phyloP scores from a whole-genome alignment of 225 moss, liverwort and hornwort species.

The Ulota crispa region DNA sequence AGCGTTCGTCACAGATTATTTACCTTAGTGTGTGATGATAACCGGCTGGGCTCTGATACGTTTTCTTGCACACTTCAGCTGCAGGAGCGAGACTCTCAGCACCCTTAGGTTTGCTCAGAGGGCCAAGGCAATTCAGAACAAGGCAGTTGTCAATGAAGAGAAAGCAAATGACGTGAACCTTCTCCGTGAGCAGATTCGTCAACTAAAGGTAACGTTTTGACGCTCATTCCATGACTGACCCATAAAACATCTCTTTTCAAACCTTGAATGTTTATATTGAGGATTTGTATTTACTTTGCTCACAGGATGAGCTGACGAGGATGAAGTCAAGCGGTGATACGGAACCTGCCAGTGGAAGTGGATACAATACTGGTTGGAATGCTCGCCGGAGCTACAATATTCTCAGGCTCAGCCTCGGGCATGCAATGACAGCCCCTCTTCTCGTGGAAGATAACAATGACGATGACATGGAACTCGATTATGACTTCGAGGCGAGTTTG shows the following conservation, averaged over 20 bases:
- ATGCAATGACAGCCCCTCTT: constrained; percentile 47
- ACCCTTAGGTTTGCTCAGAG: constrained; percentile 96
- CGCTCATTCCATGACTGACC: background rate
- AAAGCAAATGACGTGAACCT: constrained; percentile 87
- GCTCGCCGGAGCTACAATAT: constrained; percentile 66
- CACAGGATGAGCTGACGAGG: constrained; percentile 85
- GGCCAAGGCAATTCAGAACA: constrained; percentile 95
- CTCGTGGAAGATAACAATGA: constrained; percentile 34
- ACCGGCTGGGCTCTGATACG: background rate
- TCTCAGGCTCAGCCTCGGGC: constrained; percentile 58
- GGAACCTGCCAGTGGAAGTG: constrained; percentile 50
- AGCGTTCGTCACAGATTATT: background rate
- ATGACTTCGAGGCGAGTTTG: constrained; percentile 34
- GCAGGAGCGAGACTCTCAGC: constrained; percentile 90
- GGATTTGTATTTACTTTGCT: background rate
- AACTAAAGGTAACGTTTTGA: constrained; percentile 65
- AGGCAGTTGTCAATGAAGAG: constrained; percentile 93
- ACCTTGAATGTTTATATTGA: background rate
- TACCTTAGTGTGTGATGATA: background rate
- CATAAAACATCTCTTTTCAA: background rate
- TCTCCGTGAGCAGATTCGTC: constrained; percentile 94
- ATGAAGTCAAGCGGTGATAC: constrained; percentile 69
- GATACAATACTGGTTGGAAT: constrained; percentile 61
- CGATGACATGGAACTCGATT: constrained; percentile 44
- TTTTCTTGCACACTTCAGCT: constrained; percentile 41